Base-by-base conservation (phyloP, 257 asterid species). In the Cinchona pubescens region DNA sequence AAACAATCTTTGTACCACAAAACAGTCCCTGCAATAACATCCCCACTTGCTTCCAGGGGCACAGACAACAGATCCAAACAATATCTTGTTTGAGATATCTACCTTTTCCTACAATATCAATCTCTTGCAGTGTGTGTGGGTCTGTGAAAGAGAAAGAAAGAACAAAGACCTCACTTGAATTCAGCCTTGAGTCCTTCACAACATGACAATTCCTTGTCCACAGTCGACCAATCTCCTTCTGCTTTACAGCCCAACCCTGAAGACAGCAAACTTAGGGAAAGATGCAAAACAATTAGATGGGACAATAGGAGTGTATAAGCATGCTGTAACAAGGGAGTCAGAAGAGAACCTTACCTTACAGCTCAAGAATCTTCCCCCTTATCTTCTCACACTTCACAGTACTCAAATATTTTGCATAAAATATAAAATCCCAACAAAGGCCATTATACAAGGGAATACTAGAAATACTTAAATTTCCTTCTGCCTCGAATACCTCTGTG, bases 31-130 rank as follows among this genome's bases (percentile, higher is more conserved):
- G 51, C 27, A 65, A 65, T 66, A 30, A 49, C 79, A 80, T 75
- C 83, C 87, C 78, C 69, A 69, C 82, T 73, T 75, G 82, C 81
- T 77, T 74, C 77, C 75, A 71, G 72, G 67, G 53, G 72, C 64
- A 53, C 71, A 79, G 86, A 86, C 82, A 86, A 45, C 83, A 81
- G 27, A 75, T 76, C 72, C 76, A 76, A 68, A 71, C 79, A 79
- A 67, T 56, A 77, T 42, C 66, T 61, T 58, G 48, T 72, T 62
- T 78, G 16, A 74, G 77, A 76, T 55, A 59, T 66, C 58, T 69
- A 64, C 79, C 67, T 74, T 77, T 46, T 69, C 80, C 73, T 21
- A 45, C 40, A 65, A 62, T 46, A 42, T 67, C 48, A 60, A 7
- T 35, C 78, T 35, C 51, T 65, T 37, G 18, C 42, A 49, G 42